A percentile compares a stretch with the other conserved stretches of the same genome.
phyloP scores from a whole-genome alignment of 169 alveolate genomes.

The Cryptosporidium muris region DNA sequence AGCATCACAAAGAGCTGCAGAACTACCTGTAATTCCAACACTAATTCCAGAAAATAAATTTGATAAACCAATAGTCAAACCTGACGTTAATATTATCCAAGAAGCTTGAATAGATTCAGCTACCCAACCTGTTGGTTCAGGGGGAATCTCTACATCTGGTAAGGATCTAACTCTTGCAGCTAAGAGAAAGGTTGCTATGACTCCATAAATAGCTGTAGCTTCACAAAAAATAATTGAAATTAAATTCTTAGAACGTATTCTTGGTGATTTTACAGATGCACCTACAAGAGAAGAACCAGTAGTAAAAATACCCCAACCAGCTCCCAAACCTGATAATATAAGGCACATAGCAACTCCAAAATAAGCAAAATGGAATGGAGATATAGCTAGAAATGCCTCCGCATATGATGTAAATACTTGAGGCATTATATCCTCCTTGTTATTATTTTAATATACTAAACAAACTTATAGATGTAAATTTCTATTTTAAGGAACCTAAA shows the following conservation, averaged over 20 bases:
- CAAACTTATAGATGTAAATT: too few species aligned
- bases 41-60: conserved; percentile 97
- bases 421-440: too few species aligned
- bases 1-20: conserved; percentile 99
- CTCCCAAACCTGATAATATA: conserved; percentile 93
- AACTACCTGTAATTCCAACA: conserved; percentile 99
- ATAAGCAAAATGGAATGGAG: conserved; percentile 80
- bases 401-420: conserved; percentile 8
- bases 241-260: conserved; percentile 98
- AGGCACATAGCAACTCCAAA: conserved; percentile 91
- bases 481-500: too few species aligned
- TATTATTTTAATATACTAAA: too few species aligned
- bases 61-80: conserved; percentile 98
- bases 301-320: conserved; percentile 98
- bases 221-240: conserved; percentile 99
- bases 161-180: conserved; percentile 79
- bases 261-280: conserved; percentile 98
- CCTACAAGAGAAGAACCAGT: conserved; percentile 98
- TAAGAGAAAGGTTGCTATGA: conserved; percentile 91
- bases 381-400: conserved; percentile 43
- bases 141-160: conserved; percentile 73
- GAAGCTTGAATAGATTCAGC: conserved; percentile 87
- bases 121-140: conserved; percentile 72
- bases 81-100: conserved; percentile 95
- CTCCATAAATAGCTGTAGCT: conserved; percentile 98